A percentile compares a stretch with the other conserved stretches of the same genome.
These are phyloP conservation scores for Streptanthus diversifolius DNA, from an alignment of 345 rosid genomes.

Conservation along the genomic window DNA sequence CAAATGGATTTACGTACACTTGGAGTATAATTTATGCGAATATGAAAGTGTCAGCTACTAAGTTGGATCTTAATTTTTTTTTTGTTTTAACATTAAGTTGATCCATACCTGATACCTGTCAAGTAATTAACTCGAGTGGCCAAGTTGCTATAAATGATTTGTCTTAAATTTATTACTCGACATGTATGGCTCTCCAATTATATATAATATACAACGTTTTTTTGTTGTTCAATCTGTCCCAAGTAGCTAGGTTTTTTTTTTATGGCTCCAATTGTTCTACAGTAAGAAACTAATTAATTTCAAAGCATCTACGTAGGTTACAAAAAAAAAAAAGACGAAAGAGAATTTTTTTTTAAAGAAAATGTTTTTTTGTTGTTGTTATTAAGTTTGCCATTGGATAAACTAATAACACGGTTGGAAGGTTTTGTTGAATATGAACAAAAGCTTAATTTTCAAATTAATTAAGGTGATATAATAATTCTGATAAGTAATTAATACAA, in stretches of 20 bases:
- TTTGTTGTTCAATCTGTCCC: not conserved
- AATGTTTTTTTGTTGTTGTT: not conserved
- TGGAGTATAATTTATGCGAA: not conserved
- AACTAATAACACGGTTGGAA: too few relatives aligned
- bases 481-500: not conserved
- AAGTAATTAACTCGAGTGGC: conserved; percentile 24
- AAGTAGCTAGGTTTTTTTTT: conserved; percentile 1
- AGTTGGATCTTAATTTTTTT: conserved; percentile 13
- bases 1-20: not conserved
- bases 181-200: conserved; percentile 6
- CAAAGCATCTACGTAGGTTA: not conserved
- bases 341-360: not conserved
- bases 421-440: not conserved
- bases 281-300: too few relatives aligned
- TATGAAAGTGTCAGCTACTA: conserved; percentile 22
- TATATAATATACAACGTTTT: not conserved
- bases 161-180: conserved; percentile 11
- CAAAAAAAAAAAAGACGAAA: not conserved
- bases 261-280: too few relatives aligned
- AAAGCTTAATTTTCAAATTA: not conserved
- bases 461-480: not conserved
- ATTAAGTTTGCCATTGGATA: not conserved
- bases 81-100: conserved; percentile 7
- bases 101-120: not conserved
- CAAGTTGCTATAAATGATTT: conserved; percentile 18